Evolutionary conservation across 2,329 filamentous ascomycete genomes (phyloP).

Genomic region (Coniochaeta hoffmannii): DNA sequence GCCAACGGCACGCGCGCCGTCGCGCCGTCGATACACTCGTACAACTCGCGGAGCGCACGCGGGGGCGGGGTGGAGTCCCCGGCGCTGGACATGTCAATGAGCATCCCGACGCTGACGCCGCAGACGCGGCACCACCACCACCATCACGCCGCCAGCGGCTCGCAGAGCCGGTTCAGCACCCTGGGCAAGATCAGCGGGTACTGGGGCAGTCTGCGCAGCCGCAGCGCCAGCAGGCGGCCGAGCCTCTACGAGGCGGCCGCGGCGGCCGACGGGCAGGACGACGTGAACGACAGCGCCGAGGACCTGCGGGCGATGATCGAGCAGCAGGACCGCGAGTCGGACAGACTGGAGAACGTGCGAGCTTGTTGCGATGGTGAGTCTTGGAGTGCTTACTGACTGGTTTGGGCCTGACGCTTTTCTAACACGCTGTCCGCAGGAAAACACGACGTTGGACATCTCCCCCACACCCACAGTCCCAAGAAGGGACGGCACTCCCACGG

Average conservation of each 20-base stretch:
- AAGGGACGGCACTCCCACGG: conserved; percentile 32
- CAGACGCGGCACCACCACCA: conserved; percentile 23
- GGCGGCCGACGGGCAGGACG: conserved; percentile 56
- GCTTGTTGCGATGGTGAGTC: conserved; percentile 92
- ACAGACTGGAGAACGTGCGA: conserved; percentile 86
- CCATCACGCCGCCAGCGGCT: conserved; percentile 8
- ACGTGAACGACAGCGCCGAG: conserved; percentile 71
- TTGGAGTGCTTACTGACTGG: neutral
- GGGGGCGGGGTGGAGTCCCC: conserved; percentile 57
- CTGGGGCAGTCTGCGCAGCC: conserved; percentile 46
- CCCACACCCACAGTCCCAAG: conserved; percentile 31
- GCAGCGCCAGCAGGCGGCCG: conserved; percentile 33
- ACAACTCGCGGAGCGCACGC: conserved; percentile 65
- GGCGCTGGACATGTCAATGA: conserved; percentile 38
- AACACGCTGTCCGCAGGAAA: conserved; percentile 45
- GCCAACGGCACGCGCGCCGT: conserved; percentile 44
- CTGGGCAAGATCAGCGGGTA: conserved; percentile 44
- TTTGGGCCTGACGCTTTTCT: conserved; percentile 2
- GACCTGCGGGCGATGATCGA: conserved; percentile 76
- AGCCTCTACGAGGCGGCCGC: conserved; percentile 44
- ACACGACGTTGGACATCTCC: conserved; percentile 62
- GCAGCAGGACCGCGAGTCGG: conserved; percentile 66
- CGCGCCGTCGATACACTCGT: conserved; percentile 66
- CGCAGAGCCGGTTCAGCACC: conserved; percentile 31
- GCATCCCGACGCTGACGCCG: conserved; percentile 49